These are phyloP conservation scores for Aspergillus ellipticus DNA, from an alignment of 495 filamentous ascomycete genomes.

Conservation along the genomic window DNA sequence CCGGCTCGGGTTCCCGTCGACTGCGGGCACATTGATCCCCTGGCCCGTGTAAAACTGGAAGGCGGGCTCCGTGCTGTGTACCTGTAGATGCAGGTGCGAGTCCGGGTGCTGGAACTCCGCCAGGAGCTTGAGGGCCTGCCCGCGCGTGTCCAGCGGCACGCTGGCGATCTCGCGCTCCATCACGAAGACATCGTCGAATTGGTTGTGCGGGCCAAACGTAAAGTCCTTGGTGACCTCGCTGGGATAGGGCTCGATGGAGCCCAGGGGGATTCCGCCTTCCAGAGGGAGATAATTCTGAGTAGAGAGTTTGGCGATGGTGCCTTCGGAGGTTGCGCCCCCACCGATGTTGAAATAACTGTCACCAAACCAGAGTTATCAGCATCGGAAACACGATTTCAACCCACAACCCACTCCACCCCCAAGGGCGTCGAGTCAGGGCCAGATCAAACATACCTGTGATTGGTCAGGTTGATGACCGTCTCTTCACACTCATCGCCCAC, in stretches of 20 bases:
- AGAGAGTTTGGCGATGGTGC: constrained; percentile 66
- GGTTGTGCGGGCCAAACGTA: constrained; percentile 58
- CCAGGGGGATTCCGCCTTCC: constrained; percentile 63
- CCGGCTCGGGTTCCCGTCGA: constrained; percentile 60
- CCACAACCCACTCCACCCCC: too few relatives aligned
- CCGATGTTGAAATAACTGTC: constrained; percentile 90
- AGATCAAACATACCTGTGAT: constrained; percentile 69
- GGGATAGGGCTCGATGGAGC: constrained; percentile 48
- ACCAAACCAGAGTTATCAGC: background rate
- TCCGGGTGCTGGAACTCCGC: constrained; percentile 66
- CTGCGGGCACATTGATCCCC: constrained; percentile 70
- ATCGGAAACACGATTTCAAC: background rate
- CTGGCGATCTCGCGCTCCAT: constrained; percentile 57
- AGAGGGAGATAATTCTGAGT: constrained; percentile 74
- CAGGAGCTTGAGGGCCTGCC: constrained; percentile 55
- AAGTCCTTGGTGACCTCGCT: constrained; percentile 57
- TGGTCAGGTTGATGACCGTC: constrained; percentile 87
- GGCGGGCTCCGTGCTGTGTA: constrained; percentile 84
- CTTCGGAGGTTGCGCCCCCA: constrained; percentile 62
- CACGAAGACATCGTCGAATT: constrained; percentile 90
- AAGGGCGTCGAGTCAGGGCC: too few relatives aligned
- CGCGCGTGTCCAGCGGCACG: constrained; percentile 75
- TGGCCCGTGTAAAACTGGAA: constrained; percentile 97
- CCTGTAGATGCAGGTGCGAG: constrained; percentile 73
- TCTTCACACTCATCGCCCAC: constrained; percentile 72